A percentile compares a stretch with the other conserved stretches of the same genome.
Conservation (phyloP, 768 basidiomycete genomes). For the Mycena pura region DNA sequence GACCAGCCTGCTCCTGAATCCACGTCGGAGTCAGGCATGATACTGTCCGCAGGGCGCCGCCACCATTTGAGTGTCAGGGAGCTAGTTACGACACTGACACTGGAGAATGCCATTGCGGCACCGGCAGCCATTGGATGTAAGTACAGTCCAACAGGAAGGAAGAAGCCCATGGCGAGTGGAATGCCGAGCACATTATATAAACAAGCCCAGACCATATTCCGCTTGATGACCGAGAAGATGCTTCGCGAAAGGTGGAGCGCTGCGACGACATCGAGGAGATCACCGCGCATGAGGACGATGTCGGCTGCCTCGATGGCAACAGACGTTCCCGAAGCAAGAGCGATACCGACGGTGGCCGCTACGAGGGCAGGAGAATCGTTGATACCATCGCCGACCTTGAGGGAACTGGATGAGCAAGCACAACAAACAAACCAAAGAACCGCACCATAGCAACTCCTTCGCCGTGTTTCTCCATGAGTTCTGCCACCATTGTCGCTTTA, state of each 20-base stretch:
- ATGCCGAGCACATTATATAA: constrained; percentile 93
- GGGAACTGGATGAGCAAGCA: constrained; percentile 4
- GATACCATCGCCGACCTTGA: constrained; percentile 96
- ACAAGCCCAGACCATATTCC: constrained; percentile 97
- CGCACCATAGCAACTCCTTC: constrained; percentile 89
- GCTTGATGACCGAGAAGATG: constrained; percentile 89
- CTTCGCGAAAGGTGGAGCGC: constrained; percentile 88
- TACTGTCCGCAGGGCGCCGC: constrained; percentile 70
- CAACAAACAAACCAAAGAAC: constrained; percentile 30
- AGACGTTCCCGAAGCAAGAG: constrained; percentile 93
- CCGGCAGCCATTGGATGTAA: constrained; percentile 99
- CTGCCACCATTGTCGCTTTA: constrained; percentile 85
- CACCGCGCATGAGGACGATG: constrained; percentile 96
- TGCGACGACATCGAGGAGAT: constrained; percentile 96
- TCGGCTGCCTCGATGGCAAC: constrained; percentile 99
- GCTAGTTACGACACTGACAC: constrained; percentile 92
- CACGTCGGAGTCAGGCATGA: constrained; percentile 69
- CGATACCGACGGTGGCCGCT: constrained; percentile 95
- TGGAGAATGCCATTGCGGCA: constrained; percentile 98
- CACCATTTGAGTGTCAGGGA: constrained; percentile 88
- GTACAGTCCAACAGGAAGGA: constrained; percentile 90
- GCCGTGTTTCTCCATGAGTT: constrained; percentile 74
- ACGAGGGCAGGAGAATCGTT: constrained; percentile 98
- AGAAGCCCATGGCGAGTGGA: constrained; percentile 96
- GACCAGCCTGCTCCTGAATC: constrained; percentile 50